Evolutionary conservation across 768 basidiomycete genomes (phyloP), one percentile per base, ranked within the genome.

Genomic region (Collybia nuda): DNA sequence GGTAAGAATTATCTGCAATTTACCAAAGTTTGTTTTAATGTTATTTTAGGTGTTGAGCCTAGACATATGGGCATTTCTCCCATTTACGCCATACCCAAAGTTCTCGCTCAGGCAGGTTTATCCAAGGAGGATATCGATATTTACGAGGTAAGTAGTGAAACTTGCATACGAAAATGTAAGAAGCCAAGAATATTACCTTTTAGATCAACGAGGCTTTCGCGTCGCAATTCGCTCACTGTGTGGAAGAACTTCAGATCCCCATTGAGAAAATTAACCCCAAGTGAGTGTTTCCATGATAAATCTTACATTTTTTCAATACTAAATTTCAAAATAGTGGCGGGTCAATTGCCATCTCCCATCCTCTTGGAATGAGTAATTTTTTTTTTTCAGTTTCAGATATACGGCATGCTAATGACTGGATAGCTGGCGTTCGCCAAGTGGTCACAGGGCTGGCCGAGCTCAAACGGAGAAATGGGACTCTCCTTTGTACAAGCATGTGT

Each of bases 161-260:
- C 6, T n/a, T 3, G 22, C 17, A 15, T 15, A 3, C 15, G 11
- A 44, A 14, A 32, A 32, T 11, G 12, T 11, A 32, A 5, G 14
- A 4, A 32, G 32, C 32, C 42, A 47, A 38, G 17, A 19, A 46
- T 21, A 38, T 22, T 44, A 8, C 26, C n/a, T 8, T 15, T 32
- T 54, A 92, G 89, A 88, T 90, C 55, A 92, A 93, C 50, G 89
- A 94, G 67, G 93, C 93, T 0, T 96, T 95, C 53, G 93, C 92
- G 0, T 93, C 90, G 1, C 93, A 96, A 62, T 95, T 92, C 52
- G 90, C 89, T n/a, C 88, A 93, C 69, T 94, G 90, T 46, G 84
- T 95, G 6, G 88, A 95, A 60, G 74, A 91, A 60, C 77, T 95
- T 21, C 73, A 77, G 22, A 76, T 96, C 40, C 82, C 86, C 2